These are phyloP conservation scores for Penicillium daleae DNA, from an alignment of 495 filamentous ascomycete species.

Conservation along the genomic window DNA sequence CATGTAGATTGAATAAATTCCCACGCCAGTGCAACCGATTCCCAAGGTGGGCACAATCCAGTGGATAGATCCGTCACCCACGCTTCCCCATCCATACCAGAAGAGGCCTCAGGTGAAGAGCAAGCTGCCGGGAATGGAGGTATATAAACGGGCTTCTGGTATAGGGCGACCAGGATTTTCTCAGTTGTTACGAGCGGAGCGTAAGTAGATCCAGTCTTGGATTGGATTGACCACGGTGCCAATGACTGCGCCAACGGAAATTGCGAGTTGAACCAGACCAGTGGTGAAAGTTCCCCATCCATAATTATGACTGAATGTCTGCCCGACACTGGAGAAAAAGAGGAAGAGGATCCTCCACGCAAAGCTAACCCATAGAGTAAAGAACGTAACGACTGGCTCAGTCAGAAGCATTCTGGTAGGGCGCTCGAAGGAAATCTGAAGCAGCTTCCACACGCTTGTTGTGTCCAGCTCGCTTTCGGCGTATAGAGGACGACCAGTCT, in stretches of 20 bases:
- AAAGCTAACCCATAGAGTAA: conserved; percentile 57
- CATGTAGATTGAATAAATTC: conserved; percentile 53
- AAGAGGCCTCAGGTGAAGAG: conserved; percentile 46
- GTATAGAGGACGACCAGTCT: conserved; percentile 56
- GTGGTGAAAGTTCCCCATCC: conserved; percentile 39
- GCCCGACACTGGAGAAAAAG: conserved; percentile 45
- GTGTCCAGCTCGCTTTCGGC: conserved; percentile 38
- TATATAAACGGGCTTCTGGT: conserved; percentile 48
- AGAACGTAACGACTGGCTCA: conserved; percentile 57
- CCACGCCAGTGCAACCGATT: conserved; percentile 39
- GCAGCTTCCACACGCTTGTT: conserved; percentile 25
- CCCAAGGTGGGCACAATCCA: conserved; percentile 49
- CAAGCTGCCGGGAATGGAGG: conserved; percentile 43
- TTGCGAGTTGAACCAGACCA: conserved; percentile 45
- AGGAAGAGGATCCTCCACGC: conserved; percentile 57
- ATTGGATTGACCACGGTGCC: conserved; percentile 47
- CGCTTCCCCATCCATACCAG: conserved; percentile 48
- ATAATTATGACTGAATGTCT: conserved; percentile 45
- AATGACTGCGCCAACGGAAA: conserved; percentile 46
- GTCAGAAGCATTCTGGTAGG: conserved; percentile 54
- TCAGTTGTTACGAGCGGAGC: conserved; percentile 30
- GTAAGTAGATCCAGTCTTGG: conserved; percentile 44
- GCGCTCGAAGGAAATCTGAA: conserved; percentile 45
- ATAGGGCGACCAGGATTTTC: conserved; percentile 38
- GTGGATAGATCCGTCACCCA: conserved; percentile 40